Conservation (phyloP, 306 rosid species). For the Castanopsis chinensis region DNA sequence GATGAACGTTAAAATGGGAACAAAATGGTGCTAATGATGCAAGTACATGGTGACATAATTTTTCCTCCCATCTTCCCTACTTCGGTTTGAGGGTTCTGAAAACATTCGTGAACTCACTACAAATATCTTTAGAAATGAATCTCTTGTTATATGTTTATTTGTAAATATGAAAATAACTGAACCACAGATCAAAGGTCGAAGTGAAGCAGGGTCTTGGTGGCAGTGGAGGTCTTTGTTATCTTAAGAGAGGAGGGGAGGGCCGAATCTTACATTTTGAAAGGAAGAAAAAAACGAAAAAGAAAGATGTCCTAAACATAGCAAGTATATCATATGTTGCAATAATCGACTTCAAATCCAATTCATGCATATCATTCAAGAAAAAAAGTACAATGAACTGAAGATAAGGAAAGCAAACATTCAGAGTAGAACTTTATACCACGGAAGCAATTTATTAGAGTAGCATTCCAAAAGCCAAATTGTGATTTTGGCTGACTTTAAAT, state of each 20-base stretch:
- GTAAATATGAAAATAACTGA: background rate
- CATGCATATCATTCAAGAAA: background rate
- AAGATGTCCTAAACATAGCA: background rate
- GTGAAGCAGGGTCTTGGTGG: background rate
- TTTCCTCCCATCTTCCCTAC: background rate
- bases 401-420: background rate
- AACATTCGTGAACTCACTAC: background rate
- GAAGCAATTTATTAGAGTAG: constrained; percentile 70
- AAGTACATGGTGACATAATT: background rate
- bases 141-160: background rate
- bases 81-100: background rate
- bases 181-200: background rate
- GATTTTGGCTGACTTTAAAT: constrained; percentile 43
- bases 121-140: background rate
- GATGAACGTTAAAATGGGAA: background rate
- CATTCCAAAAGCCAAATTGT: constrained; percentile 70
- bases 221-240: background rate
- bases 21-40: background rate
- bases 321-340: background rate
- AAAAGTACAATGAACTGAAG: background rate
- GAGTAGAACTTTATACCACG: constrained; percentile 56
- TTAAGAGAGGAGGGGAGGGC: constrained; percentile 1
- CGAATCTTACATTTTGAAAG: background rate
- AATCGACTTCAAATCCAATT: background rate
- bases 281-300: background rate